Percentiles rank a stretch among this genome's conserved stretches.
These are phyloP conservation scores for Aureobasidium uvarum DNA, from an alignment of 2,329 filamentous ascomycete species.

Conservation along the genomic window DNA sequence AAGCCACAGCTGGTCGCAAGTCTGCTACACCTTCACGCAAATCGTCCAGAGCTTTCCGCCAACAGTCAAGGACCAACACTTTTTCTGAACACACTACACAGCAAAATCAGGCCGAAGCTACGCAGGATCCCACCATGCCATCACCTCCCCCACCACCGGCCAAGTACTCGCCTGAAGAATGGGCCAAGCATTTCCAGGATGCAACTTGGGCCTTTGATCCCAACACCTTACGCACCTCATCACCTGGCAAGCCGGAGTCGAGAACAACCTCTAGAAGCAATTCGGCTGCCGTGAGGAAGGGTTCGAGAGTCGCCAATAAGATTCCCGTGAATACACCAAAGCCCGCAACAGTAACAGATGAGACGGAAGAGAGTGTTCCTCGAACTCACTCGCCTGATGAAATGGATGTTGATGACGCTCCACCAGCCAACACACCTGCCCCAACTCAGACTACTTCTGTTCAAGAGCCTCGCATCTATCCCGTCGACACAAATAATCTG, in stretches of 20 bases:
- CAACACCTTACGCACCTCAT: slow-evolving; percentile 16
- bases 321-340: slow-evolving; percentile 11
- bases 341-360: slow-evolving; percentile 27
- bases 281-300: slow-evolving; percentile 14
- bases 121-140: slow-evolving; percentile 1
- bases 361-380: slow-evolving; percentile 35
- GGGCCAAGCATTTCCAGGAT: slow-evolving; percentile 47
- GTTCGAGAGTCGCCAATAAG: slow-evolving; percentile 18
- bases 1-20: slow-evolving; percentile 34
- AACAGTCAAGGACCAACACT: slow-evolving; percentile 10
- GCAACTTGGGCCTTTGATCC: slow-evolving; percentile 40
- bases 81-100: background rate
- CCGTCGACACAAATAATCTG: slow-evolving; percentile 30
- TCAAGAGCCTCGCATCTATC: slow-evolving; percentile 36
- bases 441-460: background rate
- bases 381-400: slow-evolving; percentile 40
- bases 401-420: slow-evolving; percentile 50
- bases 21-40: slow-evolving; percentile 28
- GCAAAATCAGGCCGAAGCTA: background rate
- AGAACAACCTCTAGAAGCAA: slow-evolving; percentile 20
- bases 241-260: slow-evolving; percentile 9
- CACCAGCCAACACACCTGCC: slow-evolving; percentile 28
- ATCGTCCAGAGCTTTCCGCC: slow-evolving; percentile 19
- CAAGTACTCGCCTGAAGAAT: slow-evolving; percentile 45
- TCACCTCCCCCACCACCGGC: slow-evolving; percentile 26